phyloP scores from a whole-genome alignment of 2,329 filamentous ascomycete species.

The Beauveria varroae region DNA sequence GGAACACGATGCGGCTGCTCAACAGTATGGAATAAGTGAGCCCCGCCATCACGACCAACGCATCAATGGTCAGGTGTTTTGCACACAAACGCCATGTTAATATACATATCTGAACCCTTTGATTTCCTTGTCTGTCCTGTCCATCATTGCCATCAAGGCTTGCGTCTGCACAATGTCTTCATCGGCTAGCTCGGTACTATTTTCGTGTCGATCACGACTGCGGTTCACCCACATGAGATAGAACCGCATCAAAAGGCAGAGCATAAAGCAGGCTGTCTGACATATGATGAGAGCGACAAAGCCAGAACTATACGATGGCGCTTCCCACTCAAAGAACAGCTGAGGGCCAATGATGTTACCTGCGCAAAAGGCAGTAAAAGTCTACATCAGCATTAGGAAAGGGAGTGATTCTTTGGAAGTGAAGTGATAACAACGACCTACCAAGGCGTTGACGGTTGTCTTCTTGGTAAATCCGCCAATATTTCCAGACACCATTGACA shows the following conservation, averaged over 20 bases:
- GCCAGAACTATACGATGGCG: conserved; percentile 53
- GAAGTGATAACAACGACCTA: conserved; percentile 18
- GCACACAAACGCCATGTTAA: conserved; percentile 8
- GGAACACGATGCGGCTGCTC: background rate
- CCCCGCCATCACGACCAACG: background rate
- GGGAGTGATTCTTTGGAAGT: background rate
- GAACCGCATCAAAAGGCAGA: conserved; percentile 36
- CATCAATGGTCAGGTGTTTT: too few relatives aligned
- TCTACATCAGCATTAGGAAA: background rate
- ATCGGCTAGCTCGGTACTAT: background rate
- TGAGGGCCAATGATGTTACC: conserved; percentile 57
- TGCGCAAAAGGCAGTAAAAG: conserved; percentile 31
- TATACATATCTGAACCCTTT: conserved; percentile 45
- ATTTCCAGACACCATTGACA: conserved; percentile 52
- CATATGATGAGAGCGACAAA: conserved; percentile 55
- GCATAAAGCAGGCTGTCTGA: conserved; percentile 42
- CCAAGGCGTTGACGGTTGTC: conserved; percentile 46
- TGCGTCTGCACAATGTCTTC: background rate
- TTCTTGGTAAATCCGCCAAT: conserved; percentile 58
- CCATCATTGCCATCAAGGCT: conserved; percentile 17
- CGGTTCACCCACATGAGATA: conserved; percentile 45
- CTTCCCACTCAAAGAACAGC: conserved; percentile 49
- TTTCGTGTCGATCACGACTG: conserved; percentile 34
- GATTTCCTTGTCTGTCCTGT: conserved; percentile 50
- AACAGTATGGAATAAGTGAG: background rate